Conservation (phyloP, 2,329 filamentous ascomycete genomes). For the Juglanconis juglandina region DNA sequence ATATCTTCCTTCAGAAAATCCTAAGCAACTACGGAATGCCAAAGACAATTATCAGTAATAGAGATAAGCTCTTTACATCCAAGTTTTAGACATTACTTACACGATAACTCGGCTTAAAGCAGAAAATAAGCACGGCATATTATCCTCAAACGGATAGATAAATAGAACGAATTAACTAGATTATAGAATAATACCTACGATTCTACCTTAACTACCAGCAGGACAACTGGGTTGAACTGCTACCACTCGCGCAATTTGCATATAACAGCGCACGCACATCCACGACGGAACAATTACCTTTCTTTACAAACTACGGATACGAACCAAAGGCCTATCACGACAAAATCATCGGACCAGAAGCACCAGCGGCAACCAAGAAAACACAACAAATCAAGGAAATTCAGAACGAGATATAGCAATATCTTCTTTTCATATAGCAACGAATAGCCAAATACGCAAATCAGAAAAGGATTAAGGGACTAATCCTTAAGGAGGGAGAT, state of each 20-base stretch:
- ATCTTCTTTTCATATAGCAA: neutral
- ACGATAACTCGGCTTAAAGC: neutral
- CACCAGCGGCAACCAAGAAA: neutral
- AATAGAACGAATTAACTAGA: constrained; percentile 7
- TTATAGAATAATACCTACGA: neutral
- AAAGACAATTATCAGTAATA: constrained; percentile 12
- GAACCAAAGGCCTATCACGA: constrained; percentile 2
- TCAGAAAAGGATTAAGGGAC: neutral
- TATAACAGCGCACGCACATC: constrained; percentile 18
- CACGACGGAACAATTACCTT: constrained; percentile 15
- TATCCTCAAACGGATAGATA: neutral
- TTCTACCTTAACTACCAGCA: constrained; percentile 20
- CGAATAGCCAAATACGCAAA: neutral
- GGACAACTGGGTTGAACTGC: constrained; percentile 19
- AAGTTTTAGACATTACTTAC: constrained; percentile 18
- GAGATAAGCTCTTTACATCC: constrained; percentile 16
- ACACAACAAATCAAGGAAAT: neutral
- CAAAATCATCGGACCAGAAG: neutral
- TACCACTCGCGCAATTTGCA: constrained; percentile 17
- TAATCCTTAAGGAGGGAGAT: neutral
- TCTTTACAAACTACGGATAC: constrained; percentile 18
- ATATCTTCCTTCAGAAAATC: no score
- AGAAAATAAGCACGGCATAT: neutral
- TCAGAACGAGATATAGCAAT: neutral
- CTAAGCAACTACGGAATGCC: no score